Evolutionary conservation across 2,329 filamentous ascomycete genomes (phyloP).

Genomic region (Aaosphaeria pasadenensis): DNA sequence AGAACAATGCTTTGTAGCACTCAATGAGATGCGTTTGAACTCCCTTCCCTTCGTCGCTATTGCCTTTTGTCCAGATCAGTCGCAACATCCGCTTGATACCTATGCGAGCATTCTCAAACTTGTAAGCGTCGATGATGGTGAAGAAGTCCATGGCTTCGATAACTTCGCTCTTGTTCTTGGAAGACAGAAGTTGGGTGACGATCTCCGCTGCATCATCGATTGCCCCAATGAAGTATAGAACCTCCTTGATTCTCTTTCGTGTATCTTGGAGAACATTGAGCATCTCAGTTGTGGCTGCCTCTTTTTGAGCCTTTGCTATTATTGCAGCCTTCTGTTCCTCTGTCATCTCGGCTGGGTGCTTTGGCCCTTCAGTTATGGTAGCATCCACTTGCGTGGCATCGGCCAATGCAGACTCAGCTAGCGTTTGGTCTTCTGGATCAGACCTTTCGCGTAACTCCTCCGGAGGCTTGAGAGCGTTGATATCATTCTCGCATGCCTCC

Average conservation of each 20-base stretch:
- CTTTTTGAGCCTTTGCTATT: constrained; percentile 76
- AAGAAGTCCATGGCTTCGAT: constrained; percentile 99
- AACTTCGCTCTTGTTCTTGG: constrained; percentile 96
- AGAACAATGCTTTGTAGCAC: constrained; percentile 93
- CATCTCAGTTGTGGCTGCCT: constrained; percentile 83
- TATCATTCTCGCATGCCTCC: constrained; percentile 77
- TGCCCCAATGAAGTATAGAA: constrained; percentile 88
- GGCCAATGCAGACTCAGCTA: constrained; percentile 77
- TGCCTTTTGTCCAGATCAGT: constrained; percentile 98
- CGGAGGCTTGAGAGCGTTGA: constrained; percentile 78
- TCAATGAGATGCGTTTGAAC: constrained; percentile 96
- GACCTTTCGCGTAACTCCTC: constrained; percentile 67
- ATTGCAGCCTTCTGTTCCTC: constrained; percentile 74
- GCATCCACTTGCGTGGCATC: constrained; percentile 79
- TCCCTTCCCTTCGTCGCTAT: constrained; percentile 97
- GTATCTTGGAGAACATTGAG: constrained; percentile 86
- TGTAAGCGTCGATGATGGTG: constrained; percentile 91
- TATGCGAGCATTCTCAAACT: constrained; percentile 86
- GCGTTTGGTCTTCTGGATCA: constrained; percentile 61
- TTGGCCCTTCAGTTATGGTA: constrained; percentile 21
- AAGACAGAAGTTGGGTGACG: constrained; percentile 84
- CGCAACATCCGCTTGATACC: constrained; percentile 95
- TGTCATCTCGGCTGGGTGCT: constrained; percentile 65
- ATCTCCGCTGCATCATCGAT: constrained; percentile 77
- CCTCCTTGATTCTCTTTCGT: constrained; percentile 88